Base-by-base conservation (phyloP, 345 rosid species). In the Populus simonii region DNA sequence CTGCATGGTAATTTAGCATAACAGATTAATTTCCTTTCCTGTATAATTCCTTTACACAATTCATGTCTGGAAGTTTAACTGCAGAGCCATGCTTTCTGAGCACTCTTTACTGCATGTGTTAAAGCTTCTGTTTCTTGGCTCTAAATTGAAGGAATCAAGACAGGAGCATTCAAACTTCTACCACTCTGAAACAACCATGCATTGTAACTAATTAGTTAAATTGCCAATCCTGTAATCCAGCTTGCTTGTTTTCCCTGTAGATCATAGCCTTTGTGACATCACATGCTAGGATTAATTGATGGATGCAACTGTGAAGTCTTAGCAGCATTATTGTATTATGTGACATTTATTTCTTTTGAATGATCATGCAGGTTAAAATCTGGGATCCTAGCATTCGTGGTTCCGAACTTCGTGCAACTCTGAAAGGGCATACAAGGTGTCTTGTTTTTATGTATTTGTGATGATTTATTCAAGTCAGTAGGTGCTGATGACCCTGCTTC, bases 381-480 rank as follows among this genome's bases (percentile, higher is more conserved):
- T 96, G 99, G 99, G 99, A 96, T 87, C 98, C 99, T 75, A 96
- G 98, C 85, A 84, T 89, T 79, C 99, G 99, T 75, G 97, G 97
- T 76, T 91, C 95, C 82, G 99, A 96, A 90, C 97, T 91, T 81
- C 90, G 94, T 55, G 97, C 97, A 59, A 96, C 98, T 70, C 74
- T 94, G 80, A 90, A 94, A 89, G 98, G 97, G 67, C 99, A 96
- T 83, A 84, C 94, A 73, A 86, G 98, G 99, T 96, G 75, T 45
- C 35, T 74, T 45, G 38, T 76, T 81, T 68, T 75, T 36, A 39
- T 72, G 20, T 51, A 1, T 9, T 39, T 67, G 18, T 22, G 35
- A 15, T 31, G 38, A 6, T 41, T 49, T 25, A 71, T 74, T 18
- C 18, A 57, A 70, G 53, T 68, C 7, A 31, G 17, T 10, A 12